Evolutionary conservation across 805 yeast species (phyloP).

Genomic region (Cyberlindnera lachancei): DNA sequence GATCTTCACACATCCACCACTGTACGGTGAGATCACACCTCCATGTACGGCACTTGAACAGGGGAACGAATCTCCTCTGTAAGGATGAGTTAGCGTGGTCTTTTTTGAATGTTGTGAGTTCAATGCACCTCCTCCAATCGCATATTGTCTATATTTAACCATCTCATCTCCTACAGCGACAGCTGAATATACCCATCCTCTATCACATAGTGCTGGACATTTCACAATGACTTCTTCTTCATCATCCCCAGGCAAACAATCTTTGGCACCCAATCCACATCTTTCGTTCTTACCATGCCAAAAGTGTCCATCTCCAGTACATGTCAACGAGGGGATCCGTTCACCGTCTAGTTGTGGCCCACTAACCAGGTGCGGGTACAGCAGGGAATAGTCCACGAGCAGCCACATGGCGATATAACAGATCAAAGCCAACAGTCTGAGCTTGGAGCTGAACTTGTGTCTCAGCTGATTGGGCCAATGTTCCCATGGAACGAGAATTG

Average conservation of each 20-base stretch:
- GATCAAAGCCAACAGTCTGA: constrained; percentile 1
- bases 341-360: constrained; percentile 8
- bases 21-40: constrained; percentile 62
- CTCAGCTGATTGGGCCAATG: constrained; percentile 34
- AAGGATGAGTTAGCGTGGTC: constrained; percentile 49
- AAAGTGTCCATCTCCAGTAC: constrained; percentile 37
- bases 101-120: constrained; percentile 18
- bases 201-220: constrained; percentile 86
- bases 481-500: constrained; percentile 27
- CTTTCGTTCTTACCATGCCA: constrained; percentile 73
- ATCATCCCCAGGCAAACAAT: constrained; percentile 42
- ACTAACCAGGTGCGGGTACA: constrained; percentile 5
- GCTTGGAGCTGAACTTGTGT: constrained; percentile 3
- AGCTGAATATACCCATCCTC: constrained; percentile 68
- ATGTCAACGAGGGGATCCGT: constrained; percentile 33
- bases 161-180: constrained; percentile 64
- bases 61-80: constrained; percentile 82
- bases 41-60: constrained; percentile 90
- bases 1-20: constrained; percentile 74
- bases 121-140: constrained; percentile 67
- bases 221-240: constrained; percentile 48
- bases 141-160: constrained; percentile 63
- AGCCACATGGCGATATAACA: constrained; percentile 12
- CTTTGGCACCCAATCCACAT: constrained; percentile 68
- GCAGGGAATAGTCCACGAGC: constrained; percentile 5